These are phyloP conservation scores for Naganishia vaughanmartiniae DNA, from an alignment of 768 basidiomycete species.

Conservation along the genomic window DNA sequence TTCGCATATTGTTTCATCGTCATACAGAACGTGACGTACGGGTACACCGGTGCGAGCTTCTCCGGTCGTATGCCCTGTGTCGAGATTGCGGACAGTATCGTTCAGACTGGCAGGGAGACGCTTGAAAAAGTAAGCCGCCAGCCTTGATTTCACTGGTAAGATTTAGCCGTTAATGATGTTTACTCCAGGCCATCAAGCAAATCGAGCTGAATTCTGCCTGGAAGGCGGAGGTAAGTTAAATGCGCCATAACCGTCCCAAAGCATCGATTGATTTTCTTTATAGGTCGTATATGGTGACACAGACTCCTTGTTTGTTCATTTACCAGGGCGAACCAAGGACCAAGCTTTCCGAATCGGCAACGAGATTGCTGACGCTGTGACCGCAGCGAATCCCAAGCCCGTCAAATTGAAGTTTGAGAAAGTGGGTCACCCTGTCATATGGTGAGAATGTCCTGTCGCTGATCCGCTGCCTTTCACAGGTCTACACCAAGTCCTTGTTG, in stretches of 20 bases:
- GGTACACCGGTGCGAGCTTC: constrained; percentile 89
- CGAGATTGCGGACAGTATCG: constrained; percentile 96
- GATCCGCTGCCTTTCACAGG: constrained; percentile 56
- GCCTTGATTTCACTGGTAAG: neutral
- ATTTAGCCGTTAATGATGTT: neutral
- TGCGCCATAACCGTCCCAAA: neutral
- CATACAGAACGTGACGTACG: constrained; percentile 65
- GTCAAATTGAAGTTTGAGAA: constrained; percentile 98
- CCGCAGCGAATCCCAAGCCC: constrained; percentile 79
- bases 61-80: constrained; percentile 98
- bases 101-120: constrained; percentile 92
- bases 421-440: constrained; percentile 55
- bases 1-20: neutral
- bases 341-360: constrained; percentile 90
- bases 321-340: constrained; percentile 86
- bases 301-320: constrained; percentile 87
- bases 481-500: constrained; percentile 90
- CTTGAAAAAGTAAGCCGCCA: constrained; percentile 71
- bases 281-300: constrained; percentile 94
- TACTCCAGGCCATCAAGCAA: constrained; percentile 71
- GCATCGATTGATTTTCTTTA: neutral
- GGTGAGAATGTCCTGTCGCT: neutral
- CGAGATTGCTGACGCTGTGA: constrained; percentile 85
- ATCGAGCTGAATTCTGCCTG: constrained; percentile 77
- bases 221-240: constrained; percentile 62